These are phyloP conservation scores for Exsudoporus frostii DNA, from an alignment of 768 basidiomycete genomes.

Conservation along the genomic window DNA sequence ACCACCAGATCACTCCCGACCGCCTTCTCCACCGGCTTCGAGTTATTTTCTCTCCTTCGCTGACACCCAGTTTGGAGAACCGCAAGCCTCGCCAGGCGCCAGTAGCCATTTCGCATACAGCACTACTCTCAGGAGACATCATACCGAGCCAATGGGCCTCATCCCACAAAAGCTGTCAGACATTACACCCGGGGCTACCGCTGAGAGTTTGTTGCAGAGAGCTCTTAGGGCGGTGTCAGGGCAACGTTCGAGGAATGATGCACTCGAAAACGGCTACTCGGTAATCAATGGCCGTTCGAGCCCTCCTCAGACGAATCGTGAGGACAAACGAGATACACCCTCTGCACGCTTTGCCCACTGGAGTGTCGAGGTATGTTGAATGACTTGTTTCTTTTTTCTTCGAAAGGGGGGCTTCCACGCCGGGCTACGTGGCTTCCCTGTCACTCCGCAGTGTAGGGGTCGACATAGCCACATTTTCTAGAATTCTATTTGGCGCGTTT, in stretches of 20 bases:
- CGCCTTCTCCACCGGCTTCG: constrained; percentile 73
- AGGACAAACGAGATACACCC: constrained; percentile 45
- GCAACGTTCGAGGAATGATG: constrained; percentile 15
- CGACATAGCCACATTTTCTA: constrained; percentile 9
- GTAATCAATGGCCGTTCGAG: constrained; percentile 25
- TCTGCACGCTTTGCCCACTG: constrained; percentile 68
- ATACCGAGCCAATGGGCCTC: constrained; percentile 39
- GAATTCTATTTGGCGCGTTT: not conserved
- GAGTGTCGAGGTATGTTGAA: constrained; percentile 56
- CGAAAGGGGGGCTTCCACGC: not conserved
- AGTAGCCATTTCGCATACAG: constrained; percentile 79
- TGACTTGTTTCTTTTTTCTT: not conserved
- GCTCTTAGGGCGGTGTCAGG: constrained; percentile 34
- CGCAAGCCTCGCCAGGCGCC: constrained; percentile 62
- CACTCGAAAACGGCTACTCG: constrained; percentile 40
- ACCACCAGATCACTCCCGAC: constrained; percentile 20
- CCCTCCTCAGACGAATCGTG: constrained; percentile 22
- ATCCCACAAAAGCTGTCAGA: constrained; percentile 38
- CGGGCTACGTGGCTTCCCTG: not conserved
- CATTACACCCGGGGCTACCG: constrained; percentile 36
- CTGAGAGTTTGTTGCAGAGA: constrained; percentile 50
- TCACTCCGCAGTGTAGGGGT: constrained; percentile 1
- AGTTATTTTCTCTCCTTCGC: constrained; percentile 69
- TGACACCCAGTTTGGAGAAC: constrained; percentile 43
- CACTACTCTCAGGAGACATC: constrained; percentile 72